Percentiles rank a stretch among this genome's conserved stretches.
These are phyloP conservation scores for Penicillium manginii DNA, from an alignment of 495 filamentous ascomycete genomes.

Conservation along the genomic window DNA sequence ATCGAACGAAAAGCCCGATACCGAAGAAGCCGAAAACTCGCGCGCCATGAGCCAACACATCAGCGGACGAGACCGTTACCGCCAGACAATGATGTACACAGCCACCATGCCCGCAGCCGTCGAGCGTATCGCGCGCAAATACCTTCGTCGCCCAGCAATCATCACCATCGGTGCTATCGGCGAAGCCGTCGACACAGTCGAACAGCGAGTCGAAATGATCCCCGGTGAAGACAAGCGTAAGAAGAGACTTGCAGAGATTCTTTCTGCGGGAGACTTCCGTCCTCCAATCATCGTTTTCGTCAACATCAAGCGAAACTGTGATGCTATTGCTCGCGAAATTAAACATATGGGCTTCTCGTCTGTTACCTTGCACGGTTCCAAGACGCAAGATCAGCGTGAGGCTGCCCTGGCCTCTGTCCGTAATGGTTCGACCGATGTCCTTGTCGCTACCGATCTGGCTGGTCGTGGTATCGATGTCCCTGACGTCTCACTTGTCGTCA, in stretches of 20 bases:
- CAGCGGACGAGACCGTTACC: conserved; percentile 82
- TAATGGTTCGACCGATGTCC: conserved; percentile 75
- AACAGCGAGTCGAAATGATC: conserved; percentile 95
- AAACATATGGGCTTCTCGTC: conserved; percentile 91
- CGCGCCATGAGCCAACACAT: conserved; percentile 81
- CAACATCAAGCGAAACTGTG: conserved; percentile 99
- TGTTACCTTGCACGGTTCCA: conserved; percentile 91
- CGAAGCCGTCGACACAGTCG: conserved; percentile 98
- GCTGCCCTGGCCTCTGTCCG: conserved; percentile 88
- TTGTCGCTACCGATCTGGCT: conserved; percentile 97
- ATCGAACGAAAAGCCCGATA: conserved; percentile 93
- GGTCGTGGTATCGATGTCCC: conserved; percentile 98
- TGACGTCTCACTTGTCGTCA: conserved; percentile 91
- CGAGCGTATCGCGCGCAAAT: conserved; percentile 95
- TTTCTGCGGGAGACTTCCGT: conserved; percentile 80
- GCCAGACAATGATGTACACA: conserved; percentile 99
- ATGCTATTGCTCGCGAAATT: conserved; percentile 93
- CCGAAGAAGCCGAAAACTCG: conserved; percentile 89
- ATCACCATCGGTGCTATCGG: conserved; percentile 94
- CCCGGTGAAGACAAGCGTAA: conserved; percentile 94
- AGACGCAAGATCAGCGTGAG: conserved; percentile 97
- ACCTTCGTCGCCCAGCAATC: conserved; percentile 89
- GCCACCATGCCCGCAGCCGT: conserved; percentile 95
- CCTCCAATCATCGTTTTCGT: conserved; percentile 99
- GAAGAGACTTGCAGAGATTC: conserved; percentile 91